Percentiles rank a stretch among this genome's conserved stretches.
Evolutionary conservation across 2,329 filamentous ascomycete species (phyloP).

Genomic region (Fusarium transvaalense): DNA sequence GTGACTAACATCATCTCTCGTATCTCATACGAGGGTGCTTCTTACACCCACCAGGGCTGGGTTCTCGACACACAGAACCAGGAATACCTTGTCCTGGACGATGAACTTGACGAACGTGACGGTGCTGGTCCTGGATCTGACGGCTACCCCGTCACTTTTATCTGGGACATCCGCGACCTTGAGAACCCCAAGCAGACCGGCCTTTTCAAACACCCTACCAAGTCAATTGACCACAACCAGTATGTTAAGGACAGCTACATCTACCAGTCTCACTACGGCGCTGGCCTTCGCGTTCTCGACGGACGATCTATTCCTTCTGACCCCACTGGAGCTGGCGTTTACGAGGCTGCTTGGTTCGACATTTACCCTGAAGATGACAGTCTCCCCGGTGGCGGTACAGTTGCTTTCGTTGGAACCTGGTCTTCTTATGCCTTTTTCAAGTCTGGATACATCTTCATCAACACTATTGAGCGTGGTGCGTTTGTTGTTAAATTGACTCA

Average conservation of each 20-base stretch:
- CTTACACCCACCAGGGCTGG: slow-evolving; percentile 71
- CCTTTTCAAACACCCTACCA: slow-evolving; percentile 56
- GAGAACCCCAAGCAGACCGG: slow-evolving; percentile 59
- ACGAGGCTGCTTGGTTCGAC: slow-evolving; percentile 64
- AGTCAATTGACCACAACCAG: slow-evolving; percentile 63
- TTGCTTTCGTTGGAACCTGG: slow-evolving; percentile 61
- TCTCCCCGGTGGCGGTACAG: slow-evolving; percentile 52
- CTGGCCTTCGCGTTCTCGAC: slow-evolving; percentile 60
- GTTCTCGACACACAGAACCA: slow-evolving; percentile 61
- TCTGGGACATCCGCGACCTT: slow-evolving; percentile 62
- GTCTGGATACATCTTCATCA: slow-evolving; percentile 63
- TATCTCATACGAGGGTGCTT: slow-evolving; percentile 67
- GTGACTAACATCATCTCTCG: slow-evolving; percentile 61
- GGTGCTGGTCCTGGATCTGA: slow-evolving; percentile 56
- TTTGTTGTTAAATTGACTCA: slow-evolving; percentile 59
- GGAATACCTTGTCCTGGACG: slow-evolving; percentile 64
- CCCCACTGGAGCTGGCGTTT: slow-evolving; percentile 60
- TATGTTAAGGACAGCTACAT: slow-evolving; percentile 59
- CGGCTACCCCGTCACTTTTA: slow-evolving; percentile 63
- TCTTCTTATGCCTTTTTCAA: slow-evolving; percentile 63
- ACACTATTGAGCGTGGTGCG: slow-evolving; percentile 65
- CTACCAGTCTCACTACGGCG: slow-evolving; percentile 65
- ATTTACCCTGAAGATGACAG: slow-evolving; percentile 64
- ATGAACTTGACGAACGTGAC: slow-evolving; percentile 65
- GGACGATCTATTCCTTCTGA: slow-evolving; percentile 54